Percentiles rank a stretch among this genome's conserved stretches.
phyloP scores from a whole-genome alignment of 257 asterid species.

The Apocynum venetum region DNA sequence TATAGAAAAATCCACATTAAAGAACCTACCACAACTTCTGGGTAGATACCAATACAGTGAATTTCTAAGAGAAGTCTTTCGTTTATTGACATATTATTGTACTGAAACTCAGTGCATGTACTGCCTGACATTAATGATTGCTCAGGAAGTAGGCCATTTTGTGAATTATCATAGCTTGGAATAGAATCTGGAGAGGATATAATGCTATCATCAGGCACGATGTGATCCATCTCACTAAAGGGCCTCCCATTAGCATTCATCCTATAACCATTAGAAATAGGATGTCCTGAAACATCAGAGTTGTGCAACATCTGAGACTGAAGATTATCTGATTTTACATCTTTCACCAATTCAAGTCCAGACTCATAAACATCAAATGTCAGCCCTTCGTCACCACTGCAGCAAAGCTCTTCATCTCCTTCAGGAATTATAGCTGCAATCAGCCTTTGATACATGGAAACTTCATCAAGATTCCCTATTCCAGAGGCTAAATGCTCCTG shows the following conservation, averaged over 20 bases:
- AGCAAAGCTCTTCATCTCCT: slow-evolving; percentile 41
- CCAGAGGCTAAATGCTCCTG: slow-evolving; percentile 46
- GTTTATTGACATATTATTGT: slow-evolving; percentile 55
- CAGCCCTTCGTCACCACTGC: slow-evolving; percentile 43
- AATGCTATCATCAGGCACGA: slow-evolving; percentile 27
- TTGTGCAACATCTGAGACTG: slow-evolving; percentile 36
- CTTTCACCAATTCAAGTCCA: slow-evolving; percentile 48
- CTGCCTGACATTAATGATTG: slow-evolving; percentile 34
- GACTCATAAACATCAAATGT: slow-evolving; percentile 42
- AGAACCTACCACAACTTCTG: slow-evolving; percentile 66
- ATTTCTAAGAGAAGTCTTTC: slow-evolving; percentile 75
- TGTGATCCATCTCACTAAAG: slow-evolving; percentile 42
- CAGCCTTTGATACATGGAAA: slow-evolving; percentile 71
- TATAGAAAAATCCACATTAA: slow-evolving; percentile 6
- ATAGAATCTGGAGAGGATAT: slow-evolving; percentile 31
- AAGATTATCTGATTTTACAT: slow-evolving; percentile 41
- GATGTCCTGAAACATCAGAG: slow-evolving; percentile 40
- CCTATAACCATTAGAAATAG: slow-evolving; percentile 49
- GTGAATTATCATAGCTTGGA: slow-evolving; percentile 39
- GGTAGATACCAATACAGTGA: slow-evolving; percentile 75
- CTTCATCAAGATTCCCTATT: slow-evolving; percentile 39
- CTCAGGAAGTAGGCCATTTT: slow-evolving; percentile 44
- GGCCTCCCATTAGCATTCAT: slow-evolving; percentile 40
- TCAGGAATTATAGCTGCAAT: slow-evolving; percentile 82
- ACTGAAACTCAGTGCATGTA: slow-evolving; percentile 57